Evolutionary conservation across 352 stramenopile genomes (phyloP), one percentile per base, ranked within the genome.

Genomic region (Pythium monospermum): DNA sequence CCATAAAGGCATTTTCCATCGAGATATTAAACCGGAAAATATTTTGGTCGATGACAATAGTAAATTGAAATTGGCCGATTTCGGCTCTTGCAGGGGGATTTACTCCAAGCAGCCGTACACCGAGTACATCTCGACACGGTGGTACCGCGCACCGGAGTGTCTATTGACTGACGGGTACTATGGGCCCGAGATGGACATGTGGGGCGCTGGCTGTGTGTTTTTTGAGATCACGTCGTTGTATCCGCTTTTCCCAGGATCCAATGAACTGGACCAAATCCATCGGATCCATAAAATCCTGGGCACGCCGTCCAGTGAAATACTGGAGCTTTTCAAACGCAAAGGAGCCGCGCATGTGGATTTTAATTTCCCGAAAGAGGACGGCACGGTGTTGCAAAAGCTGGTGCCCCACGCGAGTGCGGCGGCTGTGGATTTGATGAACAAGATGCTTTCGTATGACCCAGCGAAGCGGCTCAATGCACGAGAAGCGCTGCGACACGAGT

Each of bases 21-120:
- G 95, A 16, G 95, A 98, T 52, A 97, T 98, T 49, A 98, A 97
- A 57, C 94, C 93, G 3, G 92, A 98, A 53, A 98, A 98, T 49
- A 98, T 98, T 53, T 66, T 98, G 18, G 84, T 98, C 4, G 87
- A 97, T 45, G 73, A 80, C 57, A 83, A 66, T 32, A 73, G 53
- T 26, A 89, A 91, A 49, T 96, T 98, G 63, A 87, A 85, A 47
- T 73, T 98, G 19, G 94, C 94, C 5, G 94, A 98, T 66, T 98
- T 98, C 83, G 95, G 95, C 15, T 97, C 87, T 4, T 98, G 88
- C 60, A 73, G 91, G 39, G 90, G 92, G 13, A 98, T 98, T 52
- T 97, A 97, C 64, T 96, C 86, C 25, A 98, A 97, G 57, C 89
- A 96, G 53, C 94, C 93, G 43, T 98, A 97, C 61, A 98, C 94